phyloP scores from a whole-genome alignment of 352 stramenopile genomes.

The Globisporangium rhizosaccharum region DNA sequence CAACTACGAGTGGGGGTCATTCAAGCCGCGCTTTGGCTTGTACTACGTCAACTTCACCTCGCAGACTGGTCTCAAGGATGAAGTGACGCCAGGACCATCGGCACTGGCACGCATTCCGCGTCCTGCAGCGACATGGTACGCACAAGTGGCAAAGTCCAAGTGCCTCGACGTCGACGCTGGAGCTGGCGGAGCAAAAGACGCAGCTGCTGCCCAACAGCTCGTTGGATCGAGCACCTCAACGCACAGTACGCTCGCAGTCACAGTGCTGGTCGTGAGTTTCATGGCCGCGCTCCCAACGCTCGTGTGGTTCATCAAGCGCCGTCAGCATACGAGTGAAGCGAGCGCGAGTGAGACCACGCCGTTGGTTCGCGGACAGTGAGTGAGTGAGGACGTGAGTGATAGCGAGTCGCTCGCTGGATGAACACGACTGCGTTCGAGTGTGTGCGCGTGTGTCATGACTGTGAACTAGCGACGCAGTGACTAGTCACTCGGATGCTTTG shows the following conservation, averaged over 20 bases:
- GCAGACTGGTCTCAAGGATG: constrained; percentile 22
- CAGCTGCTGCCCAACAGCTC: not conserved
- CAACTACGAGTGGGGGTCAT: constrained; percentile 93
- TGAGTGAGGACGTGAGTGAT: not conserved
- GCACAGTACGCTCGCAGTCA: not conserved
- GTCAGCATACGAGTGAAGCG: not conserved
- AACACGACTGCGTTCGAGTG: no score
- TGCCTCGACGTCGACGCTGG: constrained; percentile 31
- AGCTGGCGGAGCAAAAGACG: no score
- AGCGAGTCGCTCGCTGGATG: not conserved
- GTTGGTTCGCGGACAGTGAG: not conserved
- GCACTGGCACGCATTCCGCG: constrained; percentile 34
- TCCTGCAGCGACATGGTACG: constrained; percentile 53
- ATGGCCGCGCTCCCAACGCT: not conserved
- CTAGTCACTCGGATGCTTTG: no score
- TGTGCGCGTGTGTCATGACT: no score
- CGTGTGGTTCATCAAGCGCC: not conserved
- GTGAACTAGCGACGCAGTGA: no score
- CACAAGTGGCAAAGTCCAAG: constrained; percentile 43
- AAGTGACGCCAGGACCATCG: constrained; percentile 9
- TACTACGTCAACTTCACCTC: constrained; percentile 52
- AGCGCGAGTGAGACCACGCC: not conserved
- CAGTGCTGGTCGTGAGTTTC: not conserved
- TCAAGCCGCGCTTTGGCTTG: constrained; percentile 46
- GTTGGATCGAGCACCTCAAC: not conserved